Conservation (phyloP, 805 yeast genomes). For the Clavispora vitiphila region DNA sequence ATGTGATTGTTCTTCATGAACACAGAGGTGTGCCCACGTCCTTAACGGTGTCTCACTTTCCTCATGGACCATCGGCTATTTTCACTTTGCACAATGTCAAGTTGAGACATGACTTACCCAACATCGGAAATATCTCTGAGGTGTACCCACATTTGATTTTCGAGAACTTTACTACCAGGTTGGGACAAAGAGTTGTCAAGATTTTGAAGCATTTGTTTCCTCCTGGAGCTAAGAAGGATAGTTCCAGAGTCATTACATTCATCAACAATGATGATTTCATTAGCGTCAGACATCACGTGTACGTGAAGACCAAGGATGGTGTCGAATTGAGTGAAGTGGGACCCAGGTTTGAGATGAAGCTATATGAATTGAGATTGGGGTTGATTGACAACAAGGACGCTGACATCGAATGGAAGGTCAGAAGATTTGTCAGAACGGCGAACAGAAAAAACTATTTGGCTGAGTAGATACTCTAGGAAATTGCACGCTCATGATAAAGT, state of each 20-base stretch:
- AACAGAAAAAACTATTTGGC: slow-evolving; percentile 85
- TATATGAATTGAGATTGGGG: slow-evolving; percentile 84
- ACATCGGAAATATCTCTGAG: slow-evolving; percentile 84
- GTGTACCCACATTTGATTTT: slow-evolving; percentile 91
- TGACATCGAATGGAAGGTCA: slow-evolving; percentile 94
- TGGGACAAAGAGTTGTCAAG: slow-evolving; percentile 79
- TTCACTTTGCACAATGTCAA: slow-evolving; percentile 94
- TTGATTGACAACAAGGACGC: slow-evolving; percentile 94
- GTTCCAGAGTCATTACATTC: slow-evolving; percentile 89
- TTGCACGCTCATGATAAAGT: not conserved
- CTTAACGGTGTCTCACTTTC: slow-evolving; percentile 87
- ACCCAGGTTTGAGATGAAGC: slow-evolving; percentile 96
- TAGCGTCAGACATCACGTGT: slow-evolving; percentile 91
- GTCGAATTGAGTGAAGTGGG: slow-evolving; percentile 96
- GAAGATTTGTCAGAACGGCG: slow-evolving; percentile 92
- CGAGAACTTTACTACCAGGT: slow-evolving; percentile 75
- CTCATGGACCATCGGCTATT: slow-evolving; percentile 95
- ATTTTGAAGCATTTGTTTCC: slow-evolving; percentile 88
- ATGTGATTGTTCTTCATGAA: slow-evolving; percentile 82
- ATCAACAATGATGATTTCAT: slow-evolving; percentile 88
- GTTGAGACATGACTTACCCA: slow-evolving; percentile 83
- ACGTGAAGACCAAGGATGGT: slow-evolving; percentile 79
- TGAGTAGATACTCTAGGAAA: slow-evolving; percentile 7
- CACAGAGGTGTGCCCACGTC: slow-evolving; percentile 98
- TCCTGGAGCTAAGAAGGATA: slow-evolving; percentile 90